Evolutionary conservation across 108 stramenopile genomes (phyloP), one percentile per base, ranked within the genome.

Genomic region (Pseudonitzschia multistriata): DNA sequence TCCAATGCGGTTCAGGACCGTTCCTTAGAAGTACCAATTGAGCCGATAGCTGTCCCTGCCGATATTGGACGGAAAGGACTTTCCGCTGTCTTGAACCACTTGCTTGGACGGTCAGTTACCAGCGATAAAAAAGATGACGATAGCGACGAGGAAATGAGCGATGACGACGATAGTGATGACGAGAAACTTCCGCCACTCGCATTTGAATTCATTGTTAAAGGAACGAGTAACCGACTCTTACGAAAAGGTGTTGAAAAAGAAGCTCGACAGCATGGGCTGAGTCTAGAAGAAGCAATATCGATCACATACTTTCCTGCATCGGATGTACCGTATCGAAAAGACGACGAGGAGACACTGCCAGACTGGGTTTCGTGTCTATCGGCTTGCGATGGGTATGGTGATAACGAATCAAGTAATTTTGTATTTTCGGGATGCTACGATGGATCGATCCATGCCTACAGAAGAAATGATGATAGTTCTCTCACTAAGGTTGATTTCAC

Each of bases 41-140:
- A 91, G 27, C 81, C 87, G 52, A 90, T 94, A 56, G 89, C 90
- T 37, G 88, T 94, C 14, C 93, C 93, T 19, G 70, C 87, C 27
- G 60, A 74, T 49, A 78, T 89, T 63, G 84, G 88, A 10, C 84
- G 86, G n/a, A 83, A 81, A 30, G 93, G 93, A 21, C 71, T 94
- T 33, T 84, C 86, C 3, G 88, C 90, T 7, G 82, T 92, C 10
- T 34, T 86, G 45, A 86, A 86, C 74, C 81, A 86, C 66, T 74
- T 86, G 45, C 40, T 86, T 60, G 85, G 71, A 49, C 74, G 83
- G 53, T 42, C 62, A 8, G 54, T 73, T 29, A 49, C 19, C 19
- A 56, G 48, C 5, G 71, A 78, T 8, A 57, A 64, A 0, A 33
- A 37, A 5, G 55, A 54, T 24, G 67, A 74, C 5, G 76, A 84